These are phyloP conservation scores for Carex parvula DNA, from an alignment of 176 grass and related monocot species.

Conservation along the genomic window DNA sequence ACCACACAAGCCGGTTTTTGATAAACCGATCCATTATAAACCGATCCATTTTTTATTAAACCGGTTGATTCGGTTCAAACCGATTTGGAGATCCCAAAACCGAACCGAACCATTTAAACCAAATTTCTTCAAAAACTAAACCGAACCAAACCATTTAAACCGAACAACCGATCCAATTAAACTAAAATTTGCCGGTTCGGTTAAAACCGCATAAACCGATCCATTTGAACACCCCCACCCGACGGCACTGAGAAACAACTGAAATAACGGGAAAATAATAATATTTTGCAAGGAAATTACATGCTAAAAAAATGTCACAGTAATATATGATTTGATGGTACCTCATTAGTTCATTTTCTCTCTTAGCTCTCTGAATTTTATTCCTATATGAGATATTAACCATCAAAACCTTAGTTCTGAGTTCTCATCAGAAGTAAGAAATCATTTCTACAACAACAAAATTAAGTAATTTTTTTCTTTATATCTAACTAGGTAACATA, in stretches of 20 bases:
- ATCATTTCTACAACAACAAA: background rate
- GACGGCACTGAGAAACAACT: conserved; percentile 50
- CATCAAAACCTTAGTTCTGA: background rate
- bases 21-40: too few relatives aligned
- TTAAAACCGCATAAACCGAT: too few relatives aligned
- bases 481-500: conserved; percentile 48
- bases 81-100: too few relatives aligned
- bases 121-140: too few relatives aligned
- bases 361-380: conserved; percentile 16
- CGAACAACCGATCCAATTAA: too few relatives aligned
- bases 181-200: too few relatives aligned
- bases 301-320: background rate
- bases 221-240: too few relatives aligned
- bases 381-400: conserved; percentile 15
- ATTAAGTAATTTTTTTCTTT: background rate
- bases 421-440: background rate
- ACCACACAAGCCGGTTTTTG: too few relatives aligned
- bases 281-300: background rate
- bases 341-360: conserved; percentile 70
- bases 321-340: conserved; percentile 22
- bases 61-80: too few relatives aligned
- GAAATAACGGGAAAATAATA: conserved; percentile 21
- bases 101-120: too few relatives aligned
- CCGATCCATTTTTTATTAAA: too few relatives aligned
- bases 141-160: too few relatives aligned